These are phyloP conservation scores for Lithohypha guttulata DNA, from an alignment of 2,329 filamentous ascomycete species.

Conservation along the genomic window DNA sequence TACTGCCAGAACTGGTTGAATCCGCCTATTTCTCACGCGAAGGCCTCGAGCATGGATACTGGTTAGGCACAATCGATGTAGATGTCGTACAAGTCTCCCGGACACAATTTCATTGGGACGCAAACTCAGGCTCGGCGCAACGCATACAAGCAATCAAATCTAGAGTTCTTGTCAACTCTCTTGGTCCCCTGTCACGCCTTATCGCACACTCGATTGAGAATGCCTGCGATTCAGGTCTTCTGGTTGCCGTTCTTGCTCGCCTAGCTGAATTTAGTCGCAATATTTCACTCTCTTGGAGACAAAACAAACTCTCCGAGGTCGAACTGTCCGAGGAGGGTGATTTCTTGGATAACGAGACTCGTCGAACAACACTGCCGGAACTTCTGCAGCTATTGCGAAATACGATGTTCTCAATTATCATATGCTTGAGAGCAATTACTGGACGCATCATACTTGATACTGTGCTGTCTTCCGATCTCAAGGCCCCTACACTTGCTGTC, in stretches of 20 bases:
- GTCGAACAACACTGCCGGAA: conserved; percentile 55
- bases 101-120: conserved; percentile 56
- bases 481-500: conserved; percentile 55
- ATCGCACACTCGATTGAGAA: conserved; percentile 53
- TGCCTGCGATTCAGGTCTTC: conserved; percentile 34
- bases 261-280: conserved; percentile 56
- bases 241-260: conserved; percentile 43
- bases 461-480: conserved; percentile 42
- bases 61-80: conserved; percentile 57
- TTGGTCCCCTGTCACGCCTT: conserved; percentile 53
- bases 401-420: conserved; percentile 63
- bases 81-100: conserved; percentile 49
- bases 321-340: conserved; percentile 56
- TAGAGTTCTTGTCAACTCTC: conserved; percentile 47
- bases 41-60: conserved; percentile 66
- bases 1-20: conserved; percentile 60
- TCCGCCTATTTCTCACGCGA: conserved; percentile 59
- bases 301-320: conserved; percentile 61
- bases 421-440: conserved; percentile 63
- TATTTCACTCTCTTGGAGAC: conserved; percentile 61
- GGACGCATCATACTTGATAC: conserved; percentile 52
- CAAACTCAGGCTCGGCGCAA: conserved; percentile 45
- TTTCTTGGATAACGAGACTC: conserved; percentile 54
- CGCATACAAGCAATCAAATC: conserved; percentile 46
- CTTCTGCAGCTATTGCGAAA: conserved; percentile 68